These are phyloP conservation scores for Russula compacta DNA, from an alignment of 768 basidiomycete genomes.

Conservation along the genomic window DNA sequence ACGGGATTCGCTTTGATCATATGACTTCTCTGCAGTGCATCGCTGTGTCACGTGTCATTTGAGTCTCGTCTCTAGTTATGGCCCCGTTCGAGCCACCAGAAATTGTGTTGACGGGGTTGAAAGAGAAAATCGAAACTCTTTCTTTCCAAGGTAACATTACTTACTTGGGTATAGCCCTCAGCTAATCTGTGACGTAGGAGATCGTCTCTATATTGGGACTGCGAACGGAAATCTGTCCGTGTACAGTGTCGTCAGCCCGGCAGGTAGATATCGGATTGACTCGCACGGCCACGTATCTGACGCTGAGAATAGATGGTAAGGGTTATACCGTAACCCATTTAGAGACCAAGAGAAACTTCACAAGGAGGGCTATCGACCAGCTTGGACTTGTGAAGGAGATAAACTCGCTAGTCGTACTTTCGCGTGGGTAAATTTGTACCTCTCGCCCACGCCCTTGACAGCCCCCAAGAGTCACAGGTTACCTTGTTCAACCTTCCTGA, in stretches of 20 bases:
- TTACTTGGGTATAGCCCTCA: not conserved
- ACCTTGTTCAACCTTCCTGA: constrained; percentile 71
- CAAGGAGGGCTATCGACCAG: constrained; percentile 74
- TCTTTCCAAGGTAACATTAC: constrained; percentile 10
- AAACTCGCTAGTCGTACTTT: constrained; percentile 77
- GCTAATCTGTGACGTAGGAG: constrained; percentile 28
- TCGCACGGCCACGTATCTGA: not conserved
- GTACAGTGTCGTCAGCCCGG: constrained; percentile 36
- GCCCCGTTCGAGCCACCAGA: constrained; percentile 18
- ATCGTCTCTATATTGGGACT: constrained; percentile 56
- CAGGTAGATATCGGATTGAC: constrained; percentile 27
- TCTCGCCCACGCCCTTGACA: not conserved
- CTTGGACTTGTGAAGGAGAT: constrained; percentile 77
- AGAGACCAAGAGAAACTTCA: constrained; percentile 58
- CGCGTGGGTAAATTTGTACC: constrained; percentile 44
- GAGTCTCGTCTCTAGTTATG: not conserved
- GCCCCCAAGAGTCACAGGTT: constrained; percentile 51
- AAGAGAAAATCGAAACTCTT: constrained; percentile 17
- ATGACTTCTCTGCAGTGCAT: not conserved
- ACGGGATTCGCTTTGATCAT: not conserved
- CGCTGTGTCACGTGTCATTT: too few species aligned
- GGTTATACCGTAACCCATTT: constrained; percentile 35
- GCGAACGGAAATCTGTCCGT: constrained; percentile 45
- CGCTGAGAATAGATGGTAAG: constrained; percentile 23
- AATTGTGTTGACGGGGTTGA: constrained; percentile 10